phyloP scores from a whole-genome alignment of 2,329 filamentous ascomycete genomes.

The Ophiocordyceps sinensis region DNA sequence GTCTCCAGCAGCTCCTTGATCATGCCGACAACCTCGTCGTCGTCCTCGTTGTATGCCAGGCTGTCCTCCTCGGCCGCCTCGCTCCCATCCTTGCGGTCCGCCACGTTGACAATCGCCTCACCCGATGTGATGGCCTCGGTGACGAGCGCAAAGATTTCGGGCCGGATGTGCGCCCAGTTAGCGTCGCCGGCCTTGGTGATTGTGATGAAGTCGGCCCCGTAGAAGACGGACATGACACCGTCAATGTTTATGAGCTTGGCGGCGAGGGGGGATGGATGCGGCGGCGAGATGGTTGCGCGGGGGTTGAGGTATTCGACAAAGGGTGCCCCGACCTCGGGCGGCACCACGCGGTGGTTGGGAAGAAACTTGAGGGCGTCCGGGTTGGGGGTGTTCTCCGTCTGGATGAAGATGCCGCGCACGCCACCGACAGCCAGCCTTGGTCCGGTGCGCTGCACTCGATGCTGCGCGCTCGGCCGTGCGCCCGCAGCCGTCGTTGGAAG shows the following conservation, averaged over 20 bases:
- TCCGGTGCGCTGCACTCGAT: neutral
- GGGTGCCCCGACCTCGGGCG: slow-evolving; percentile 53
- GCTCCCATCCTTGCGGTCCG: slow-evolving; percentile 44
- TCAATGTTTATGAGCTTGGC: slow-evolving; percentile 86
- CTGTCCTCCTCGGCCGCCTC: slow-evolving; percentile 42
- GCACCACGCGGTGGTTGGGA: slow-evolving; percentile 76
- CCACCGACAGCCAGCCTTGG: slow-evolving; percentile 11
- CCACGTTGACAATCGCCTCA: slow-evolving; percentile 61
- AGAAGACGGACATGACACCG: slow-evolving; percentile 89
- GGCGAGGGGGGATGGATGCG: slow-evolving; percentile 81
- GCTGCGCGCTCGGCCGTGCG: slow-evolving; percentile 4
- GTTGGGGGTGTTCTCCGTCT: slow-evolving; percentile 91
- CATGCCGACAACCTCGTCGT: slow-evolving; percentile 92
- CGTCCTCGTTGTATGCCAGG: slow-evolving; percentile 73
- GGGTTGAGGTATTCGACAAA: slow-evolving; percentile 90
- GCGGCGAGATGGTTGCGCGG: slow-evolving; percentile 73
- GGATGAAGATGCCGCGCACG: slow-evolving; percentile 81
- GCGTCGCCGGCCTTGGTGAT: slow-evolving; percentile 80
- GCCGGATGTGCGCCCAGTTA: slow-evolving; percentile 89
- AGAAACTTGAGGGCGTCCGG: slow-evolving; percentile 93
- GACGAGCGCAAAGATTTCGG: slow-evolving; percentile 89
- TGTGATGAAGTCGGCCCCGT: slow-evolving; percentile 90
- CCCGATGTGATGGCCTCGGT: slow-evolving; percentile 82
- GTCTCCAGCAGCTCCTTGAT: slow-evolving; percentile 97
- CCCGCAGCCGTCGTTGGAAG: slow-evolving; percentile 7